A percentile compares a stretch with the other conserved stretches of the same genome.
Conservation (phyloP, 768 basidiomycete species). For the Russula abietina region DNA sequence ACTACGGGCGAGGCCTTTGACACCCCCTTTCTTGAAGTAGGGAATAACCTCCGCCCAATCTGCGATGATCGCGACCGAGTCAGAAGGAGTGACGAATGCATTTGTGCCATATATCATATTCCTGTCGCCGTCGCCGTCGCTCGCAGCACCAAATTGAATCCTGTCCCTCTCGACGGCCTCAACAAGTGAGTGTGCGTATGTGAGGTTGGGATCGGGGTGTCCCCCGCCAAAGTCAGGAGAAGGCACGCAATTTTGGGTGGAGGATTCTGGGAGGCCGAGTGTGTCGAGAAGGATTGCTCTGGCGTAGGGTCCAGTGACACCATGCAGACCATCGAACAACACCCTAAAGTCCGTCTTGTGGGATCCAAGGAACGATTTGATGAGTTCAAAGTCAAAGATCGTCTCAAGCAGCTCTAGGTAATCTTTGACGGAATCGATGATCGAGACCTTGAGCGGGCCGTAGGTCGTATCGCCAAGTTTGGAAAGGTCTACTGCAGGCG, state of each 20-base stretch:
- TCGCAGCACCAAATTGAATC: constrained; percentile 92
- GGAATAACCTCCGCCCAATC: constrained; percentile 92
- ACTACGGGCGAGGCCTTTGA: constrained; percentile 92
- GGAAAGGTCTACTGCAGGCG: constrained; percentile 71
- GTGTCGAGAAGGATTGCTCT: constrained; percentile 77
- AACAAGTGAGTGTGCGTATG: constrained; percentile 92
- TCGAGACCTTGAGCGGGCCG: constrained; percentile 77
- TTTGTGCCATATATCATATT: constrained; percentile 99
- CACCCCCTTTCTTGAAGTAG: constrained; percentile 84
- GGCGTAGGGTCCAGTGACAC: constrained; percentile 97
- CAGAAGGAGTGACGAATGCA: constrained; percentile 96
- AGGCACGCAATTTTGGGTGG: constrained; percentile 86
- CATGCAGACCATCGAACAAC: constrained; percentile 93
- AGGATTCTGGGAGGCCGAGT: constrained; percentile 72
- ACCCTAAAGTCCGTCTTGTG: constrained; percentile 70
- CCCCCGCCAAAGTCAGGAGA: constrained; percentile 95
- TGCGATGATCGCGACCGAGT: constrained; percentile 98
- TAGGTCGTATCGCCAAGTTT: constrained; percentile 73
- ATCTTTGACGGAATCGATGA: constrained; percentile 92
- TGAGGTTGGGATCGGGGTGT: constrained; percentile 97
- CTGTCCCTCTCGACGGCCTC: constrained; percentile 81
- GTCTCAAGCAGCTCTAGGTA: constrained; percentile 76
- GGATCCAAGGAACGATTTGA: constrained; percentile 77
- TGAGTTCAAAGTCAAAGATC: constrained; percentile 93
- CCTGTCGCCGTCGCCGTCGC: constrained; percentile 95